Evolutionary conservation across 495 filamentous ascomycete genomes (phyloP).

Genomic region (Hypoxylon perforatum): DNA sequence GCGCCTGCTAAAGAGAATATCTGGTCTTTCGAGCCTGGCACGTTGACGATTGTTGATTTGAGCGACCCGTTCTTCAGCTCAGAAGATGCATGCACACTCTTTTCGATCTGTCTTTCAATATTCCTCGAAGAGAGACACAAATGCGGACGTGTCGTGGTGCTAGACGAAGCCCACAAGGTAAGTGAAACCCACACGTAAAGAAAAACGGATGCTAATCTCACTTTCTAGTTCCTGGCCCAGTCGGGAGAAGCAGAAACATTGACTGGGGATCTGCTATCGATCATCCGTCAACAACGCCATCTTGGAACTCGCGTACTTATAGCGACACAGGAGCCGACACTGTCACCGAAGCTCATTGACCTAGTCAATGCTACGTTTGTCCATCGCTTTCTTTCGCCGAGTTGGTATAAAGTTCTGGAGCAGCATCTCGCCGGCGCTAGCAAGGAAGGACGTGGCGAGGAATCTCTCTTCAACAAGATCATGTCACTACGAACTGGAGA

Average conservation of each 20-base stretch:
- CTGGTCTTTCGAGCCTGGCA: conserved; percentile 50
- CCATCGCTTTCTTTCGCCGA: conserved; percentile 68
- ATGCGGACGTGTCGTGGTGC: conserved; percentile 57
- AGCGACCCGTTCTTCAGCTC: conserved; percentile 68
- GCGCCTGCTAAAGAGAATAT: conserved; percentile 9
- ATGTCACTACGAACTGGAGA: conserved; percentile 70
- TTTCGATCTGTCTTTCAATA: conserved; percentile 63
- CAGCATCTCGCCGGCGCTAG: conserved; percentile 51
- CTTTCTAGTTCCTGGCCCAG: conserved; percentile 58
- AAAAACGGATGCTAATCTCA: not conserved
- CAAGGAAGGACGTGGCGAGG: not conserved
- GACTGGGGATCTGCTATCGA: conserved; percentile 64
- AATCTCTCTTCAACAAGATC: conserved; percentile 63
- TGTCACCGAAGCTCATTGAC: conserved; percentile 65
- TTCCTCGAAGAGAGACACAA: conserved; percentile 56
- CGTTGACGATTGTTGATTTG: conserved; percentile 71
- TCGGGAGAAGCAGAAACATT: conserved; percentile 57
- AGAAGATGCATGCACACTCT: conserved; percentile 65
- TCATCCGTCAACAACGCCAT: conserved; percentile 69
- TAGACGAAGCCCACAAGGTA: conserved; percentile 52
- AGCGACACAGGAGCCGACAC: conserved; percentile 72
- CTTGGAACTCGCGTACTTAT: conserved; percentile 65
- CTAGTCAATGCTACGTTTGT: conserved; percentile 69
- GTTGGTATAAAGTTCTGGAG: conserved; percentile 63
- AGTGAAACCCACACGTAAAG: not conserved